Evolutionary conservation across 2,329 filamentous ascomycete species (phyloP), one percentile per base, ranked within the genome.

Genomic region (Colletotrichum noveboracense): DNA sequence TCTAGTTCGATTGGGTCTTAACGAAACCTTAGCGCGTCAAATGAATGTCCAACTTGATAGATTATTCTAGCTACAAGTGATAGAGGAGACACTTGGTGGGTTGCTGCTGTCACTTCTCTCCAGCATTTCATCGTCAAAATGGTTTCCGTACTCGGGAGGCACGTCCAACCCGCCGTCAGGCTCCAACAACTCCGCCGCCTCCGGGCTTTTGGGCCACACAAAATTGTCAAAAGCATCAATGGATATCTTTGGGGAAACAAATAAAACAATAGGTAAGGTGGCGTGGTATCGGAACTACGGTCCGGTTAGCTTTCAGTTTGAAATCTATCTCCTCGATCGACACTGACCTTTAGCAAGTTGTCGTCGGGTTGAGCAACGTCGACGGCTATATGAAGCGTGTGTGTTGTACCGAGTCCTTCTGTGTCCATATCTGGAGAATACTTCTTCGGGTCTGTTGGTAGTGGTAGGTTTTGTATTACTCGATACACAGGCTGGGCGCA

Each of bases 391-490:
- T 67, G 30, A n/a, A 72, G 55, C 21, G 26, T n/a, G 10, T 75
- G 73, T 13, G 34, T 72, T 10, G 61, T 71, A 21, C 34, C 64
- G 26, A 75, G 56, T 9, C 58, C 58, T 7, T 56, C 18, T 5
- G 28, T 43, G 12, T 72, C 34, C 14, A 67, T 56, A 8, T 75
- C 64, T 6, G 73, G 64, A 9, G 64, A 72, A n/a, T 64, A 75
- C 13, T 32, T 48, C 18, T 48, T 72, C 7, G 70, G 58, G 14
- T 66, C 64, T 10, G 28, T 16, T 13, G 69, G 73, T 5, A 75
- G 69, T 6, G 58, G 68, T 7, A 75, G 55, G 16, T 30, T 38
- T 18, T 32, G 30, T 14, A 7, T 16, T 3, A 61, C 18, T n/a
- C 26, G 30, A 26, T 66, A 67, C 6, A 18, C n/a, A 9, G n/a